Base-by-base conservation (phyloP, 2,329 filamentous ascomycete genomes). In the Metarhizium album region DNA sequence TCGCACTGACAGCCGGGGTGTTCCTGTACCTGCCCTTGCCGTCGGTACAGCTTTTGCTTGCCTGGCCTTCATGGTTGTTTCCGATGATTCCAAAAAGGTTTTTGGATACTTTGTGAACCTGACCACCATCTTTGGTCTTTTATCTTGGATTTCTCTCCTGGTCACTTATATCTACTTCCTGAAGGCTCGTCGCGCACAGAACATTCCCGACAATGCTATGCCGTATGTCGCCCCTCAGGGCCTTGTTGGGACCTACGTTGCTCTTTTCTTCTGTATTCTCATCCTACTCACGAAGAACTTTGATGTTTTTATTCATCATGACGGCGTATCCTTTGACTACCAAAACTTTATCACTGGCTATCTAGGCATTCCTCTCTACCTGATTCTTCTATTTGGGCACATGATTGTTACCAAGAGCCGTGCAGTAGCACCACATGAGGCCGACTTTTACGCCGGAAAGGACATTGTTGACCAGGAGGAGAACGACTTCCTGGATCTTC, bases 261-360 rank as follows among this genome's bases (percentile, higher is more conserved):
- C 84, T 0, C 74, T 93, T 2, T 70, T 74, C 61, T 83, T 89
- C 69, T 89, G 85, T 68, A 74, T 76, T 60, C 63, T 93, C 33
- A 86, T 93, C 54, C 79, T 84, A 2, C 63, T 94, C 48, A 91
- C 87, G 62, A 94, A 93, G 77, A 90, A 89, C 74, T 93, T 82
- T 67, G 74, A 79, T 51, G 83, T 85, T 53, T 93, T 93, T 66
- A 73, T 80, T 54, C 64, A 58, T 61, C 70, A 57, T 72, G 74
- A 67, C 58, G 58, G 65, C 51, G 74, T 74, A 49, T 71, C 72
- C 47, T 87, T 87, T 57, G 79, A 86, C 65, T 86, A 86, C 73
- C 82, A 85, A 72, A 83, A 78, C 60, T 90, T 90, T 67, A 79
- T 90, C 65, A 88, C 84, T 0, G 84, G 83, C 24, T 90, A 90